Evolutionary conservation across 164 flowering plant species (phyloP), one percentile per base, ranked within the genome.

Genomic region (grape (Vitis vinifera)): DNA sequence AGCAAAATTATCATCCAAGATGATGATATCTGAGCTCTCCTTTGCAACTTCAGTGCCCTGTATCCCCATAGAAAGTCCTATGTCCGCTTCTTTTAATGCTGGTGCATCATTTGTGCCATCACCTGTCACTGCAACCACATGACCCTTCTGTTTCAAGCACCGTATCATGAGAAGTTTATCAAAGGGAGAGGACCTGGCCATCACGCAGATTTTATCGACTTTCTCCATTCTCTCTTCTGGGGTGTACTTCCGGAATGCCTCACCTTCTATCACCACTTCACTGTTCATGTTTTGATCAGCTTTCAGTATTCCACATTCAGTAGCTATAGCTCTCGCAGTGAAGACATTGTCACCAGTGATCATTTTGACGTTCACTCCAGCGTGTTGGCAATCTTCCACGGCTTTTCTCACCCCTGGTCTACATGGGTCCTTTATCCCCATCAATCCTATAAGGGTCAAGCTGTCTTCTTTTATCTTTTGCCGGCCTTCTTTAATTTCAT

Each of bases 1-100:
- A 10, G 86, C 75, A 37, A 87, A 89, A 51, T 89, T 87, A 57
- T 85, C 91, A 59, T 89, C 93, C 65, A 85, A 63, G 9, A 89
- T 85, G 61, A 89, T 77, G 9, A 89, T 85, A 63, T 87, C 93
- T 10, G 93, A 84, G 72, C 89, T 87, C 70, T 87, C 87, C 57
- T 87, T 89, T 0, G 93, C 87, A n/a, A 89, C 91, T 73, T 86
- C 89, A 0, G 91, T 87, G 6, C 93, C 93, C n/a, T 80, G 86
- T 51, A 86, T 83, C 3, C 91, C 91, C 91, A 87, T 84, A 0
- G 93, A 81, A 7, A 89, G 84, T 10, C 93, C 91, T 14, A 89
- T 79, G 59, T 89, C 85, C 0, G 90, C 87, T 65, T 82, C 88
- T 56, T 87, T 82, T 9, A 87, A 47, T 3, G 88, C 91, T 0